Base-by-base conservation (phyloP, 768 basidiomycete species). In the Trametes elegans region DNA sequence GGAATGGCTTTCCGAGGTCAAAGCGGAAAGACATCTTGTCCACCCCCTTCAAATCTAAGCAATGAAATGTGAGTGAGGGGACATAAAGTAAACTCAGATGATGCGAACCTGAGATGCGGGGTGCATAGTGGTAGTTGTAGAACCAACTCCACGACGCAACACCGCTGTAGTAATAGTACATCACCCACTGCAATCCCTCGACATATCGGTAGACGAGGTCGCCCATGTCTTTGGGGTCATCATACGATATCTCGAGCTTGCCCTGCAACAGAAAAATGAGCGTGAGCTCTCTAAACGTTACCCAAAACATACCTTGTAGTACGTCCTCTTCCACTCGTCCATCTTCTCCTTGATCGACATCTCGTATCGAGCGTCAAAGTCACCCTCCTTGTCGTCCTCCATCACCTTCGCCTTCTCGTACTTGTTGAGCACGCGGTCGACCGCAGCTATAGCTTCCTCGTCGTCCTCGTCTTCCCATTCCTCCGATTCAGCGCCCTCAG, bases 131-230 rank as follows among this genome's bases (percentile, higher is more conserved):
- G 69, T 98, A 98, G 70, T 95, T 76, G 73, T 98, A 98, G 75
- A 96, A 99, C 97, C 97, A 98, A 19, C 91, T 82, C 97, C 97
- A 99, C 14, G 93, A 95, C 5, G 93, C 90, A 16, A 98, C 94
- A 5, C 97, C 97, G 58, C 89, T 84, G 70, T 98, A 98, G 69
- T 99, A 99, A 70, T 99, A 99, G 67, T 93, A 90, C 88, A 99
- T 90, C 28, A 98, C 93, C 97, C 96, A 98, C 66, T 99, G 97
- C 58, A 99, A 72, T 1, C 97, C 97, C 67, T 98, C 92, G 16
- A 91, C 81, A 68, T 97, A 99, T 53, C 83, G 81, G 66, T 79
- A 94, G 11, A 82, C 78, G 49, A 99, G 74, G 43, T 84, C 76
- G 23, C 79, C 76, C 77, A 94, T 82, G 46, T 82, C 77, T 59